Conservation (phyloP, 2,329 filamentous ascomycete species). For the Bertia moriformis region DNA sequence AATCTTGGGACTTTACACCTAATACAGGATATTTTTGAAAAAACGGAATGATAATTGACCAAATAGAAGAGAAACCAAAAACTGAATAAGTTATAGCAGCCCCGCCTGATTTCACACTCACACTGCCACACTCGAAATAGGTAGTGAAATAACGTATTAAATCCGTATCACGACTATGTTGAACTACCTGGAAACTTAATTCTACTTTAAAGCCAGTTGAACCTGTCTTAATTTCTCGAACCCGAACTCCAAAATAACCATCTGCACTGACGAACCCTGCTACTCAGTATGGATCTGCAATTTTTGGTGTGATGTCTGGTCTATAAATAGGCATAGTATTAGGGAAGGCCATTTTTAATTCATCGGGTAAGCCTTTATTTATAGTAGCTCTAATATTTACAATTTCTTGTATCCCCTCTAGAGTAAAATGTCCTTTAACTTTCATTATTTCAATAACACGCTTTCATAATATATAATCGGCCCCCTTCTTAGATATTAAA, state of each 20-base stretch:
- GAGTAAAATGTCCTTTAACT: constrained; percentile 5
- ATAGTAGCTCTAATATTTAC: constrained; percentile 4
- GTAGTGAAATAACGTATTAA: constrained; percentile 3
- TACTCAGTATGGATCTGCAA: neutral
- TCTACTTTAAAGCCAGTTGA: neutral
- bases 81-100: too few species aligned
- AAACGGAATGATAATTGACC: neutral
- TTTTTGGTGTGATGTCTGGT: neutral
- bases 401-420: constrained; percentile 6
- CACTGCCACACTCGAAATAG: neutral
- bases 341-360: neutral
- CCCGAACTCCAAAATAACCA: neutral
- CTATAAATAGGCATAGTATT: neutral
- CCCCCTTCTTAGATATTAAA: constrained; percentile 3
- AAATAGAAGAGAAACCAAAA: too few species aligned
- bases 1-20: neutral
- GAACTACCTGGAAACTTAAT: neutral
- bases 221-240: too few species aligned
- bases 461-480: constrained; percentile 4
- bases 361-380: constrained; percentile 5
- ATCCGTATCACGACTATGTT: neutral
- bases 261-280: neutral
- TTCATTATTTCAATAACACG: constrained; percentile 4
- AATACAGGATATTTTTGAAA: neutral
- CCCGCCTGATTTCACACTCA: constrained; percentile 2